Conservation (phyloP, 2,329 filamentous ascomycete species). For the Sclerotinia sclerotiorum region DNA sequence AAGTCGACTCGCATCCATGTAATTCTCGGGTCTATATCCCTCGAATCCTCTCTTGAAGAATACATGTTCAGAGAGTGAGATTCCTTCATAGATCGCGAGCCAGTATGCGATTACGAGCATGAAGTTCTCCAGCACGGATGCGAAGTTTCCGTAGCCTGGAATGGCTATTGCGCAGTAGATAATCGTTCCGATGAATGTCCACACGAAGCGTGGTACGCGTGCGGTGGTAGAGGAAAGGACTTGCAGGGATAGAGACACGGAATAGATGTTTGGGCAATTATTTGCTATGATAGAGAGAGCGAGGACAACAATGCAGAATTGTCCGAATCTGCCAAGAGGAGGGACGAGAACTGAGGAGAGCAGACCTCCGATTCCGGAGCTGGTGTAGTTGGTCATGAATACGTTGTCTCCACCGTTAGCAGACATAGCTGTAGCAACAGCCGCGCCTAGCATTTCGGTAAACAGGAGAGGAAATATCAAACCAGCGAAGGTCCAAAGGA, state of each 20-base stretch:
- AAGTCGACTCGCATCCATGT: constrained; percentile 56
- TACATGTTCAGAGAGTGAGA: constrained; percentile 47
- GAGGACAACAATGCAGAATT: constrained; percentile 68
- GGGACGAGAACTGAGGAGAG: constrained; percentile 61
- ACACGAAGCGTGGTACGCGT: constrained; percentile 65
- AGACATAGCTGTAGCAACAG: constrained; percentile 63
- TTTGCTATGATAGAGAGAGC: constrained; percentile 67
- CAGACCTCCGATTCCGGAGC: constrained; percentile 64
- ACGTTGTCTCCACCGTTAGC: constrained; percentile 53
- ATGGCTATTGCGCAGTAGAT: constrained; percentile 69
- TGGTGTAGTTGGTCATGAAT: constrained; percentile 55
- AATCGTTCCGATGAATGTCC: constrained; percentile 61
- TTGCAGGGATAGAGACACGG: constrained; percentile 65
- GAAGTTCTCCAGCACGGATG: constrained; percentile 65
- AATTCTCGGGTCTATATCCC: constrained; percentile 60
- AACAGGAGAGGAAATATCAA: constrained; percentile 72
- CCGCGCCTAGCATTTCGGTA: constrained; percentile 70
- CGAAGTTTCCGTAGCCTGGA: constrained; percentile 66
- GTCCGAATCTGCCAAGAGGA: constrained; percentile 64
- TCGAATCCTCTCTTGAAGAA: constrained; percentile 62
- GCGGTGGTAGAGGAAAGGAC: constrained; percentile 59
- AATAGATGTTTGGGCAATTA: constrained; percentile 74
- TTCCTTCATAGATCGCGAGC: constrained; percentile 70
- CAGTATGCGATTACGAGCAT: constrained; percentile 71
- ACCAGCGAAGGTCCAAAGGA: constrained; percentile 67